Percentiles rank a stretch among this genome's conserved stretches.
phyloP scores from a whole-genome alignment of 352 stramenopile species.

The Pythium dissimile region DNA sequence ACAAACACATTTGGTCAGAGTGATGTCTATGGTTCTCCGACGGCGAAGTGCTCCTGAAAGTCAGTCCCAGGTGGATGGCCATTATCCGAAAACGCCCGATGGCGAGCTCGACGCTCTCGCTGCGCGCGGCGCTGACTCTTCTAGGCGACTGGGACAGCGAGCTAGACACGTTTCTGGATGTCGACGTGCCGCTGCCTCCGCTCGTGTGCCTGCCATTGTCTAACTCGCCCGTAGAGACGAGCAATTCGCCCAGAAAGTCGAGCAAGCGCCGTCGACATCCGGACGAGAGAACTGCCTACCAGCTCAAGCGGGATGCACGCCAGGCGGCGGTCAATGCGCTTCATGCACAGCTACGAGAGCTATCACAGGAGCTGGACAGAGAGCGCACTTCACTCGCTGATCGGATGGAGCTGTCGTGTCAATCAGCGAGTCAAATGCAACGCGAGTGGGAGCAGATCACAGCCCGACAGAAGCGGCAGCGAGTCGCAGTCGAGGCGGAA shows the following conservation, averaged over 20 bases:
- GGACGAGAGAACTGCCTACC: not conserved
- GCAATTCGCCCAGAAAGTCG: not conserved
- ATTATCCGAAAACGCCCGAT: not conserved
- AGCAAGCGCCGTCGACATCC: not conserved
- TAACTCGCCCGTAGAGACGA: not conserved
- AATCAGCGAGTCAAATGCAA: not conserved
- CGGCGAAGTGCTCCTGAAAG: not conserved
- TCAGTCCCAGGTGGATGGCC: too few species aligned
- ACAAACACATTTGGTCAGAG: too few species aligned
- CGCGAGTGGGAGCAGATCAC: slow-evolving; percentile 10
- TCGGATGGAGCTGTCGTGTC: not conserved
- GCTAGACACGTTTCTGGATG: not conserved
- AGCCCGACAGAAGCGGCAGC: slow-evolving; percentile 1
- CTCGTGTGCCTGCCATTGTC: not conserved
- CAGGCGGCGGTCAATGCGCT: not conserved
- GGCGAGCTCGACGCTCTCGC: not conserved
- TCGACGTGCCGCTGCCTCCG: not conserved
- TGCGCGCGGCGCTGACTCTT: not conserved
- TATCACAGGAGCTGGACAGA: not conserved
- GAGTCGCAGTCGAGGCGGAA: not conserved
- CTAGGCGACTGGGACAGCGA: slow-evolving; percentile 6
- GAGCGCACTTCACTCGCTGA: not conserved
- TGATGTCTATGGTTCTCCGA: too few species aligned
- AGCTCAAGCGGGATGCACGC: not conserved
- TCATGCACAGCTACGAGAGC: not conserved